Evolutionary conservation across 2,329 filamentous ascomycete species (phyloP).

Genomic region (Cladosporium sp.): DNA sequence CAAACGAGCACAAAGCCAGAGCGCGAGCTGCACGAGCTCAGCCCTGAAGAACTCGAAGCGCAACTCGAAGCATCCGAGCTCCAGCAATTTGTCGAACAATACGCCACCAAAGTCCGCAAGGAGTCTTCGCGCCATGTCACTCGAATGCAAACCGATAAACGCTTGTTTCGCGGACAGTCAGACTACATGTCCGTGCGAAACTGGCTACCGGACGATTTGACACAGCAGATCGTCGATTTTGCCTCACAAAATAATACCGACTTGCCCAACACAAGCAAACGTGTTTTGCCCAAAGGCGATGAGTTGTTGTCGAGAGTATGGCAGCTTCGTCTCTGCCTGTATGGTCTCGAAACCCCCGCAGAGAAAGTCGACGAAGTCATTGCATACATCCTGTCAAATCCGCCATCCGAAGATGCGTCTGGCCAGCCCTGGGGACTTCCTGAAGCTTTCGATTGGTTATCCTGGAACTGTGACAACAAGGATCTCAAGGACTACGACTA

Average conservation of each 20-base stretch:
- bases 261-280: constrained; percentile 44
- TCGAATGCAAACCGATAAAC: constrained; percentile 79
- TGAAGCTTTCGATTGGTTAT: constrained; percentile 85
- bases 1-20: constrained; percentile 14
- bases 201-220: constrained; percentile 76
- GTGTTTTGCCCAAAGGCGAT: constrained; percentile 60
- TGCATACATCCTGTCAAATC: constrained; percentile 58
- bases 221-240: constrained; percentile 73
- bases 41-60: constrained; percentile 82
- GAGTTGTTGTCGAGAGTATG: constrained; percentile 76
- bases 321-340: constrained; percentile 73
- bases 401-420: constrained; percentile 53
- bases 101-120: constrained; percentile 71
- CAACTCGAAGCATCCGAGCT: constrained; percentile 89
- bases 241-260: constrained; percentile 45
- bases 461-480: constrained; percentile 60
- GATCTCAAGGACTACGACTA: constrained; percentile 32
- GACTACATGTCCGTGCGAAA: constrained; percentile 66
- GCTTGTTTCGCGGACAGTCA: constrained; percentile 74
- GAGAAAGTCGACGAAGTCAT: constrained; percentile 61
- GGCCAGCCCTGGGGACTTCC: constrained; percentile 75
- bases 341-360: constrained; percentile 63
- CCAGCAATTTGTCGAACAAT: constrained; percentile 80
- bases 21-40: constrained; percentile 52
- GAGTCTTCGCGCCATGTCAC: constrained; percentile 73